phyloP scores from a whole-genome alignment of 805 yeast genomes.

The Metschnikowia baotianmanensis region DNA sequence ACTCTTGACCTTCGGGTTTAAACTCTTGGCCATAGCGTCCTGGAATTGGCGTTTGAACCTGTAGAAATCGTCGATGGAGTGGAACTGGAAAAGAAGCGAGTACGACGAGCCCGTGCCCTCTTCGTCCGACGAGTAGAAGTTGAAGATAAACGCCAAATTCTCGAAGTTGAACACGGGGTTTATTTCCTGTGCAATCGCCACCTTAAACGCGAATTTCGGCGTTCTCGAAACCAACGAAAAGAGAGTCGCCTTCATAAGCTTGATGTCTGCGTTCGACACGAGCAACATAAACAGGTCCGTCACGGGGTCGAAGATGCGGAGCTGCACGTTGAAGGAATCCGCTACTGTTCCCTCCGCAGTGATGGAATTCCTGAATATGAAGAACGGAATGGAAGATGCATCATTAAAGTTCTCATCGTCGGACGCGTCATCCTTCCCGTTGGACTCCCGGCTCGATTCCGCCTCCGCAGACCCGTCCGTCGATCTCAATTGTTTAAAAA shows the following conservation, averaged over 20 bases:
- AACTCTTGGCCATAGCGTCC: slow-evolving; percentile 6
- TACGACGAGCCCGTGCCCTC: slow-evolving; percentile 34
- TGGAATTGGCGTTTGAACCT: slow-evolving; percentile 32
- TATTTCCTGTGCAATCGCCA: slow-evolving; percentile 42
- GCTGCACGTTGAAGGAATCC: slow-evolving; percentile 29
- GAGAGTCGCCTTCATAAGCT: slow-evolving; percentile 41
- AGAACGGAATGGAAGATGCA: slow-evolving; percentile 18
- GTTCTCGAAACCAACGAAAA: slow-evolving; percentile 45
- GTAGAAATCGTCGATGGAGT: slow-evolving; percentile 35
- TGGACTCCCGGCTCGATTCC: slow-evolving; percentile 12
- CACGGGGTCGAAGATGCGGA: slow-evolving; percentile 58
- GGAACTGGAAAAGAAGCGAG: slow-evolving; percentile 66
- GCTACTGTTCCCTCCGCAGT: slow-evolving; percentile 20
- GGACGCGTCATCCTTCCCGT: slow-evolving; percentile 2
- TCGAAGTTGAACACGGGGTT: slow-evolving; percentile 66
- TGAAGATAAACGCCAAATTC: slow-evolving; percentile 61
- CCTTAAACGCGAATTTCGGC: slow-evolving; percentile 8
- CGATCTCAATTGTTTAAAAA: slow-evolving; percentile 16
- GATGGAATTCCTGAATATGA: slow-evolving; percentile 8
- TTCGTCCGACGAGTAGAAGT: slow-evolving; percentile 32
- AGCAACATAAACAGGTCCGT: slow-evolving; percentile 48
- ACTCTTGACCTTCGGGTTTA: slow-evolving; percentile 4
- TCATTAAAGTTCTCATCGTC: slow-evolving; percentile 20
- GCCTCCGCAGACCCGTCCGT: slow-evolving; percentile 17
- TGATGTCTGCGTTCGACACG: slow-evolving; percentile 30